Conservation (phyloP, 768 basidiomycete species). For the Naganishia onofrii region DNA sequence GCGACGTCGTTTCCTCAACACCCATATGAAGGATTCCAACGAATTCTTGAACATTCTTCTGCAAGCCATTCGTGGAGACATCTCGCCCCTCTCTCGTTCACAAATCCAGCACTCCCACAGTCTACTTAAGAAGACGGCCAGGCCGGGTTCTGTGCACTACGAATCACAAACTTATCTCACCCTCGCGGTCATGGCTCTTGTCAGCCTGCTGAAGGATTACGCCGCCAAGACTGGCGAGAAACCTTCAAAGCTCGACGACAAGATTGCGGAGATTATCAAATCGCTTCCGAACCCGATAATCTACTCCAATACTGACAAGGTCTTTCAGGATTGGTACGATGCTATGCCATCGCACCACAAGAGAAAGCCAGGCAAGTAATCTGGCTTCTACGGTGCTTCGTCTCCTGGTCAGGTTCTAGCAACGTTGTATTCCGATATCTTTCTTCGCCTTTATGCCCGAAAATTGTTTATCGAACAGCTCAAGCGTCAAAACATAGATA, state of each 20-base stretch:
- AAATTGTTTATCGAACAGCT: no score
- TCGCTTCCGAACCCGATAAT: constrained; percentile 81
- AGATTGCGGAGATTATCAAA: constrained; percentile 85
- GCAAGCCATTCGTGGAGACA: constrained; percentile 81
- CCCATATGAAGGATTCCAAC: constrained; percentile 78
- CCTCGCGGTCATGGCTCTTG: constrained; percentile 86
- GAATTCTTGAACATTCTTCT: constrained; percentile 90
- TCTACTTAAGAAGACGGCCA: constrained; percentile 53
- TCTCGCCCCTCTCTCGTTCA: constrained; percentile 63
- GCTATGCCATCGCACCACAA: neutral
- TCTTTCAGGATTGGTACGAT: constrained; percentile 68
- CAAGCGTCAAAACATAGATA: no score
- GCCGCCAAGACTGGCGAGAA: constrained; percentile 63
- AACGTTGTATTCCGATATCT: neutral
- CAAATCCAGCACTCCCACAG: constrained; percentile 56
- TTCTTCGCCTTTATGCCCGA: neutral
- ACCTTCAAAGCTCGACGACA: constrained; percentile 55
- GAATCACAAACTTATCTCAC: constrained; percentile 91
- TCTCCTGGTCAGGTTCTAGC: neutral
- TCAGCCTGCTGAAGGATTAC: constrained; percentile 77
- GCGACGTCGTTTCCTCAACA: constrained; percentile 81
- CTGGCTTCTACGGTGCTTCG: neutral
- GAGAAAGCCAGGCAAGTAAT: constrained; percentile 12
- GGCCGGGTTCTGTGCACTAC: constrained; percentile 74
- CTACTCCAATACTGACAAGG: constrained; percentile 86